Evolutionary conservation across 1,139 yeast species (phyloP).

Genomic region (Arxiozyma slooffiae): DNA sequence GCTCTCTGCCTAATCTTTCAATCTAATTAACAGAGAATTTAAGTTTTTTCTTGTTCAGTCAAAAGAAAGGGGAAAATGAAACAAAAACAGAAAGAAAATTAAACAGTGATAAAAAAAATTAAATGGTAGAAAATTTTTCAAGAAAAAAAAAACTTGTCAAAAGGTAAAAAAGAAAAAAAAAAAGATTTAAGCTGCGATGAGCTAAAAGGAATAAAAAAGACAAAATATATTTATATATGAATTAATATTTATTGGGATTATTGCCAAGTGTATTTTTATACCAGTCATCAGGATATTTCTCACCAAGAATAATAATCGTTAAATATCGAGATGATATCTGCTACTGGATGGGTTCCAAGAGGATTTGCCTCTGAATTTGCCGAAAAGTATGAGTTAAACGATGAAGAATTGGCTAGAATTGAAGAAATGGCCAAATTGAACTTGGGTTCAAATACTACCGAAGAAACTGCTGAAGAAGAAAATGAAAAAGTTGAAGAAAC

Average conservation of each 20-base stretch:
- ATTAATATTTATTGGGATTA: no score
- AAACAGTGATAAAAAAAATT: background rate
- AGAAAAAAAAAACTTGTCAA: background rate
- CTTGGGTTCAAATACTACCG: constrained; percentile 63
- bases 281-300: background rate
- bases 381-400: constrained; percentile 75
- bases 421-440: constrained; percentile 76
- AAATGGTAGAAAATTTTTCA: constrained; percentile 2
- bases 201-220: background rate
- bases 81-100: no score
- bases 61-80: background rate
- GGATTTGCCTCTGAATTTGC: constrained; percentile 94
- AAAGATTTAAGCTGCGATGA: background rate
- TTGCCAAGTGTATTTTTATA: background rate
- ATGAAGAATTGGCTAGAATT: constrained; percentile 87
- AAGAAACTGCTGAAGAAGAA: constrained; percentile 25
- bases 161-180: background rate
- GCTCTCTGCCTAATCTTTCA: background rate
- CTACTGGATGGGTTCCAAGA: constrained; percentile 92
- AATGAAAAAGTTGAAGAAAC: constrained; percentile 21
- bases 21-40: no score
- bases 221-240: background rate
- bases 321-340: constrained; percentile 57
- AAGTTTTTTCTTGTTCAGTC: no score
- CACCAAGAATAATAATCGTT: background rate